Conservation (phyloP, 192 early-diverging fungal genomes). For the Coemansia sp. region DNA sequence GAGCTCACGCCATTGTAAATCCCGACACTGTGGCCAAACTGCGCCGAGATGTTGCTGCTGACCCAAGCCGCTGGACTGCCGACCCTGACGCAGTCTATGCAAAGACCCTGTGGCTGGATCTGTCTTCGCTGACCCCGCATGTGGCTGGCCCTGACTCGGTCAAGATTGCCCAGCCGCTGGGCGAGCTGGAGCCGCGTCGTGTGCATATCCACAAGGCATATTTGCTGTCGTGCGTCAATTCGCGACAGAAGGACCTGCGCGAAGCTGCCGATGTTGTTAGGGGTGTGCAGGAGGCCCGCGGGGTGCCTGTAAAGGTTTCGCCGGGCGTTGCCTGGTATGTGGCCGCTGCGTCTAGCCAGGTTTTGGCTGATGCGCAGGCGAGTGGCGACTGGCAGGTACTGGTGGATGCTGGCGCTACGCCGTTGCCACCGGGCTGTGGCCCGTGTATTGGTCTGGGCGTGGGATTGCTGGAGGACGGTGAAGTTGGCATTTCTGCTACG, state of each 20-base stretch:
- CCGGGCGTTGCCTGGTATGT: conserved; percentile 89
- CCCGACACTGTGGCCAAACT: conserved; percentile 50
- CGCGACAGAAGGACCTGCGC: conserved; percentile 82
- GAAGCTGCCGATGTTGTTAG: conserved; percentile 82
- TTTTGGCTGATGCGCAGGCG: conserved; percentile 80
- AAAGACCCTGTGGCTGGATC: conserved; percentile 84
- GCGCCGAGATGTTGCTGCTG: conserved; percentile 32
- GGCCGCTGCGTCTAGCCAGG: conserved; percentile 90
- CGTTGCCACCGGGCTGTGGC: conserved; percentile 93
- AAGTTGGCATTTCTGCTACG: conserved; percentile 98
- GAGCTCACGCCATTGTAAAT: conserved; percentile 50
- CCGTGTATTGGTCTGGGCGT: conserved; percentile 94
- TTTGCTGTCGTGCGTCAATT: conserved; percentile 94
- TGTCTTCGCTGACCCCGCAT: conserved; percentile 81
- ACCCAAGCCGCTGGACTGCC: conserved; percentile 38
- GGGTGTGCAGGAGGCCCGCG: conserved; percentile 33
- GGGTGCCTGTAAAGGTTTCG: conserved; percentile 15
- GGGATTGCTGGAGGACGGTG: conserved; percentile 91
- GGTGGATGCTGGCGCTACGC: conserved; percentile 82
- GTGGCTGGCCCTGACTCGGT: conserved; percentile 96
- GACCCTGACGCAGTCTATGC: conserved; percentile 70
- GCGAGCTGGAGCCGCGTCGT: conserved; percentile 66
- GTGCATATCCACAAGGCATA: conserved; percentile 95
- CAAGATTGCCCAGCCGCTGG: conserved; percentile 83
- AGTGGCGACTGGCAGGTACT: conserved; percentile 87